phyloP scores from a whole-genome alignment of 179 eudicot species.

The Monotropa hypopitys region DNA sequence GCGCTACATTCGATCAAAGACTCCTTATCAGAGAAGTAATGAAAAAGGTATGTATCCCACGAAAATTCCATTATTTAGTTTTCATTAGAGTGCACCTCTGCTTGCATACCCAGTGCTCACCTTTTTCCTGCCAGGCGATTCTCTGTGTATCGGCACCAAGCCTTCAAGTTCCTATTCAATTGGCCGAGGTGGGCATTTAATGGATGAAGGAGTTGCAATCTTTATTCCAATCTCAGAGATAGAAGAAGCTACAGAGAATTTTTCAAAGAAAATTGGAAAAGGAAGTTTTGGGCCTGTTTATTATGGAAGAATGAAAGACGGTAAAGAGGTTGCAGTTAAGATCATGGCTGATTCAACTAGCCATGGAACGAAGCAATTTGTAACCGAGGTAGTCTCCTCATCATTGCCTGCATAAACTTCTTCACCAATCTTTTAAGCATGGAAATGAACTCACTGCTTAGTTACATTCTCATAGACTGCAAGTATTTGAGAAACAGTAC shows the following conservation, averaged over 20 bases:
- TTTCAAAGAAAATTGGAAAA: slow-evolving; percentile 61
- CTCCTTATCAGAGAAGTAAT: slow-evolving; percentile 23
- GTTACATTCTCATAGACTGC: neutral
- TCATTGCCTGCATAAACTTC: neutral
- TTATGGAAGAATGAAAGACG: slow-evolving; percentile 77
- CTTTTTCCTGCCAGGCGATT: slow-evolving; percentile 26
- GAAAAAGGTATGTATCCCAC: slow-evolving; percentile 34
- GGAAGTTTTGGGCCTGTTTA: slow-evolving; percentile 97
- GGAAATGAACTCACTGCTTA: neutral
- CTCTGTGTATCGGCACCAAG: slow-evolving; percentile 31
- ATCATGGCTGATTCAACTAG: slow-evolving; percentile 74
- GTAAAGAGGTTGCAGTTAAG: slow-evolving; percentile 91
- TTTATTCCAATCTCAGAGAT: slow-evolving; percentile 56
- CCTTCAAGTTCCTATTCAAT: slow-evolving; percentile 32
- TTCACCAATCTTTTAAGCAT: neutral
- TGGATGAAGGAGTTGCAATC: slow-evolving; percentile 74
- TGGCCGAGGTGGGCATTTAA: slow-evolving; percentile 43
- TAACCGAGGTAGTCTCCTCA: slow-evolving; percentile 56
- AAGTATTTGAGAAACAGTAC: neutral
- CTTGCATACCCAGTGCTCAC: neutral
- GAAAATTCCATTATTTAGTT: slow-evolving; percentile 1
- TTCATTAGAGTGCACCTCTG: neutral
- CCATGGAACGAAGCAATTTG: slow-evolving; percentile 83
- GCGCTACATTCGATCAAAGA: slow-evolving; percentile 26
- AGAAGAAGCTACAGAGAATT: slow-evolving; percentile 66